Evolutionary conservation across 2,329 filamentous ascomycete species (phyloP).

Genomic region (Calonectria leucothoes): DNA sequence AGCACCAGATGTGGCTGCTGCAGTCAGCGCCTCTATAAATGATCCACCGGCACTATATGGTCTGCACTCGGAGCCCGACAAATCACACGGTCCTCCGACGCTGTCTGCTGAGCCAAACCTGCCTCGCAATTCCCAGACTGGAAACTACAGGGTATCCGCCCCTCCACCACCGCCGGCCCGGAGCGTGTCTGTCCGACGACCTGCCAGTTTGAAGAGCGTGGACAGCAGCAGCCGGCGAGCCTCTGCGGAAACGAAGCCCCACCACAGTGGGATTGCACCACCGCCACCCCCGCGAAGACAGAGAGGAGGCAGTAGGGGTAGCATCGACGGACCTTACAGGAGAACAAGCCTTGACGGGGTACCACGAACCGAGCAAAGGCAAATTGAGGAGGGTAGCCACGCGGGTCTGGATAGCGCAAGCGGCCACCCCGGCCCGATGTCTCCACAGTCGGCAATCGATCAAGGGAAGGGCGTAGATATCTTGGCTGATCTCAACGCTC

Average conservation of each 20-base stretch:
- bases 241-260: conserved; percentile 43
- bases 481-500: conserved; percentile 75
- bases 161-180: conserved; percentile 61
- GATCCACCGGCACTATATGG: conserved; percentile 33
- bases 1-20: conserved; percentile 37
- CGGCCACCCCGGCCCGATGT: conserved; percentile 25
- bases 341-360: conserved; percentile 49
- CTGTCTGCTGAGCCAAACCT: conserved; percentile 20
- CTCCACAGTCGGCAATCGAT: conserved; percentile 33
- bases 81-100: conserved; percentile 19
- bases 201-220: conserved; percentile 55
- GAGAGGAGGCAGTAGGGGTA: conserved; percentile 59
- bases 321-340: conserved; percentile 49
- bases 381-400: conserved; percentile 28
- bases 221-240: conserved; percentile 49
- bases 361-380: conserved; percentile 29
- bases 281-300: conserved; percentile 64
- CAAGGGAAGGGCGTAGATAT: conserved; percentile 65
- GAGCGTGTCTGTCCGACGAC: conserved; percentile 56
- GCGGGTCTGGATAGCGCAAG: background rate
- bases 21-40: conserved; percentile 49
- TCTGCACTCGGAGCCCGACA: conserved; percentile 33
- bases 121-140: conserved; percentile 27
- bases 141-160: conserved; percentile 35
- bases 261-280: conserved; percentile 45